Evolutionary conservation across 768 basidiomycete genomes (phyloP).

Genomic region (Calvatia gigantea): DNA sequence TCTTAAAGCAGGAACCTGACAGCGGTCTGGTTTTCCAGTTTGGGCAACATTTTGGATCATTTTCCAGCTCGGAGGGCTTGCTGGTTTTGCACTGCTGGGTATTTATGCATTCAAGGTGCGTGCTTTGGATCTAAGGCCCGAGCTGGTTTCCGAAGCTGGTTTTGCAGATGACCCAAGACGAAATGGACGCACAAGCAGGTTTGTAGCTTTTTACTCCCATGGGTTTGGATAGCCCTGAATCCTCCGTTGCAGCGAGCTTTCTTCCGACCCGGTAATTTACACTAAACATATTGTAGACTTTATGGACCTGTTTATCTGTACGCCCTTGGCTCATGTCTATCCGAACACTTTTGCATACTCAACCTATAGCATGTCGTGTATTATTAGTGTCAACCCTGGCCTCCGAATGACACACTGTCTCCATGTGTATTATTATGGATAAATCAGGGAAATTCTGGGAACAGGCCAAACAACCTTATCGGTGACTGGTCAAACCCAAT

Average conservation of each 20-base stretch:
- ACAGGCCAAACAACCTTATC: not conserved
- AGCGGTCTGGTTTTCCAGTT: slow-evolving; percentile 37
- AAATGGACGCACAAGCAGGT: slow-evolving; percentile 78
- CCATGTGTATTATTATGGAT: slow-evolving; percentile 10
- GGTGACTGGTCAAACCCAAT: not conserved
- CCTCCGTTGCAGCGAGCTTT: slow-evolving; percentile 43
- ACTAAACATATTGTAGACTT: too few species aligned
- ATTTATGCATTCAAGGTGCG: slow-evolving; percentile 79
- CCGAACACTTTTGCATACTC: not conserved
- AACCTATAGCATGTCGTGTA: slow-evolving; percentile 4
- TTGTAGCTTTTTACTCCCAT: slow-evolving; percentile 13
- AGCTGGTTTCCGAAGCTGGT: slow-evolving; percentile 6
- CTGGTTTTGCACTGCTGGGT: slow-evolving; percentile 77
- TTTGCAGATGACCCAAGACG: slow-evolving; percentile 42
- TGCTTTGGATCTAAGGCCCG: not conserved
- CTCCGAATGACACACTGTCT: not conserved
- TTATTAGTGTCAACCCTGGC: not conserved
- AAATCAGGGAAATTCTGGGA: not conserved
- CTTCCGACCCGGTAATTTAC: slow-evolving; percentile 57
- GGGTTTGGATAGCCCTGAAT: slow-evolving; percentile 4
- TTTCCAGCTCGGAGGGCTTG: slow-evolving; percentile 71
- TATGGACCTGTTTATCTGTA: not conserved
- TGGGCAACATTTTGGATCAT: slow-evolving; percentile 88
- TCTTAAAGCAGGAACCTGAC: not conserved
- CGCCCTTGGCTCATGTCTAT: not conserved